phyloP scores from a whole-genome alignment of 495 filamentous ascomycete species.

The Hypoxylon intermedium region DNA sequence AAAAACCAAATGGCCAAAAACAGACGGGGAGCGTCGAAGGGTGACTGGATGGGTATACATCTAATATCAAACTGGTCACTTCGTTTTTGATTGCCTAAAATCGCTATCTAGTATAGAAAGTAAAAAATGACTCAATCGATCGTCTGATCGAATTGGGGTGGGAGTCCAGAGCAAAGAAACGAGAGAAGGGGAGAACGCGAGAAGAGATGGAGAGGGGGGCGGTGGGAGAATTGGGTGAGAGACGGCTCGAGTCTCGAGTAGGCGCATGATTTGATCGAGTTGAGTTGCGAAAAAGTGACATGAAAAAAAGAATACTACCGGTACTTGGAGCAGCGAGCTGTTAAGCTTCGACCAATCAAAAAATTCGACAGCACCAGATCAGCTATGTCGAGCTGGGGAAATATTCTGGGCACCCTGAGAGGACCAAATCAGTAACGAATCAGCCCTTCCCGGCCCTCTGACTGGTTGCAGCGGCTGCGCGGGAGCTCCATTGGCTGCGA shows the following conservation, averaged over 20 bases:
- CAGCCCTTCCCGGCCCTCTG: slow-evolving; percentile 17
- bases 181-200: slow-evolving; percentile 49
- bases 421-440: slow-evolving; percentile 37
- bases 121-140: slow-evolving; percentile 40
- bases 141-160: slow-evolving; percentile 34
- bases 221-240: slow-evolving; percentile 35
- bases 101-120: slow-evolving; percentile 26
- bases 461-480: slow-evolving; percentile 25
- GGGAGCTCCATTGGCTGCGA: slow-evolving; percentile 8
- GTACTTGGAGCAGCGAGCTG: slow-evolving; percentile 49
- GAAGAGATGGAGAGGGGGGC: slow-evolving; percentile 34
- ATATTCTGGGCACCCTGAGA: slow-evolving; percentile 29
- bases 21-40: slow-evolving; percentile 16
- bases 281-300: slow-evolving; percentile 31
- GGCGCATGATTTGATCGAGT: slow-evolving; percentile 43
- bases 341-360: slow-evolving; percentile 53
- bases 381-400: slow-evolving; percentile 33
- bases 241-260: slow-evolving; percentile 49
- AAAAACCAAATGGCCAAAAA: slow-evolving; percentile 38
- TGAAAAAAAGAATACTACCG: slow-evolving; percentile 40
- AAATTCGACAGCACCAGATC: slow-evolving; percentile 41
- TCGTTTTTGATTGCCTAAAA: slow-evolving; percentile 24
- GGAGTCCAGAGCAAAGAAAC: slow-evolving; percentile 37
- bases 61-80: slow-evolving; percentile 32
- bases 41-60: slow-evolving; percentile 21